Conservation (phyloP, 2,329 filamentous ascomycete species). For the Penicillium frequentans region DNA sequence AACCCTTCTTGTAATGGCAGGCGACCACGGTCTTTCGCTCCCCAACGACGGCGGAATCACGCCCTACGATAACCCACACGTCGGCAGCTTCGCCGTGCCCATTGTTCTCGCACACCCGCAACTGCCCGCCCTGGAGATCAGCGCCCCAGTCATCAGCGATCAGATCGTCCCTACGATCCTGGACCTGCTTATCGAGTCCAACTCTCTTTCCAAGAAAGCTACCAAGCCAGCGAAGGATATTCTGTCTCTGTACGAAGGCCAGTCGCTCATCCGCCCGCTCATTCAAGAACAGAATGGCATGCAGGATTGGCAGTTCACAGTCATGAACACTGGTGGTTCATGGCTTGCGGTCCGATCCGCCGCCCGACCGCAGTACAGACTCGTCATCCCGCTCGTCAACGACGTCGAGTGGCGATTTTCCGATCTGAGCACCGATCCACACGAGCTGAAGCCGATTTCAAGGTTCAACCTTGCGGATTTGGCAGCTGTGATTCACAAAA, state of each 20-base stretch:
- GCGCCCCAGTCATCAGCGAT: slow-evolving; percentile 17
- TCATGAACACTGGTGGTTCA: slow-evolving; percentile 38
- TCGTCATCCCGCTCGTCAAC: slow-evolving; percentile 75
- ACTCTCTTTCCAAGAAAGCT: slow-evolving; percentile 38
- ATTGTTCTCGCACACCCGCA: slow-evolving; percentile 27
- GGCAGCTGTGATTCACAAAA: slow-evolving; percentile 21
- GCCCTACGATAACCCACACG: slow-evolving; percentile 28
- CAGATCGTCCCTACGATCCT: slow-evolving; percentile 50
- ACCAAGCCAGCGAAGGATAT: slow-evolving; percentile 39
- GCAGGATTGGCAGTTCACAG: slow-evolving; percentile 34
- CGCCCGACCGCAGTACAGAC: slow-evolving; percentile 67
- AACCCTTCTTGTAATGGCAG: slow-evolving; percentile 30
- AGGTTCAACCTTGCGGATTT: slow-evolving; percentile 33
- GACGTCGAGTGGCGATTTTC: slow-evolving; percentile 54
- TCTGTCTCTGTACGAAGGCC: slow-evolving; percentile 48
- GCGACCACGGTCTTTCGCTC: slow-evolving; percentile 30
- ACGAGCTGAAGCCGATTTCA: slow-evolving; percentile 34
- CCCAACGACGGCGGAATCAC: slow-evolving; percentile 28
- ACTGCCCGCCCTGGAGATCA: slow-evolving; percentile 21
- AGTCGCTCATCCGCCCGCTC: slow-evolving; percentile 47
- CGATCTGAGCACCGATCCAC: slow-evolving; percentile 34
- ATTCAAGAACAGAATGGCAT: slow-evolving; percentile 35
- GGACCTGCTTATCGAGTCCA: slow-evolving; percentile 45
- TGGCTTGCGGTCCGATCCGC: slow-evolving; percentile 68
- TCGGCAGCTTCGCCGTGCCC: slow-evolving; percentile 27